Base-by-base conservation (phyloP, 2,329 filamentous ascomycete genomes). In the Aspergillus alliaceus region DNA sequence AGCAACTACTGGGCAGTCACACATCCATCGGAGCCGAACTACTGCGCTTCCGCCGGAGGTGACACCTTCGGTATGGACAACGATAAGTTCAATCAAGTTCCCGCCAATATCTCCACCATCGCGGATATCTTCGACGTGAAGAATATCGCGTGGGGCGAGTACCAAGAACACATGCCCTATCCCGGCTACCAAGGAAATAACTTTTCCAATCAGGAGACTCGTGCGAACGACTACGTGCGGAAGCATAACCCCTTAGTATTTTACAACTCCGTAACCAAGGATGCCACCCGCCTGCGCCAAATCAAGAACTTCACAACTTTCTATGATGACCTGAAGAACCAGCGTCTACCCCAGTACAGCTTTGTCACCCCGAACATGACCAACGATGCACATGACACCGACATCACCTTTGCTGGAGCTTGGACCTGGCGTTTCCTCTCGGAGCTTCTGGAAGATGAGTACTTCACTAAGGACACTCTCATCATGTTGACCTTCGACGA, bases 401-500 rank as follows among this genome's bases (percentile, higher is more conserved):
- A 83, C 48, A 83, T 93, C 50, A 88, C 84, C 5, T 82, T 84
- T 25, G 88, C 89, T 4, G 89, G 88, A 2, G 67, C 75, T 20
- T 95, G 90, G 89, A 84, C 85, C 18, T 82, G 85, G 40, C 76
- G 69, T 40, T 93, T 92, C 76, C 75, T 95, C 2, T 82, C 84
- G 57, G 88, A 89, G 0, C 85, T 95, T 11, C 79, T 95, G 6
- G 72, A 81, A 29, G 82, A 95, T 75, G 75, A 79, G 48, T 83
- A 87, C 63, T 93, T 95, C 75, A 90, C 88, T 84, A 77, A 89
- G 39, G 85, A 89, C 68, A 93, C 90, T 0, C 82, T 93, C 1
- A 83, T 95, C n/a, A 78, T 93, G 6, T 74, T 95, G 59, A 93
- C 86, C n/a, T 95, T 91, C 67, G 91, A 96, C 63, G 91, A 95